A percentile compares a stretch with the other conserved stretches of the same genome.
phyloP scores from a whole-genome alignment of 2,329 filamentous ascomycete species.

The Pyricularia sp. region DNA sequence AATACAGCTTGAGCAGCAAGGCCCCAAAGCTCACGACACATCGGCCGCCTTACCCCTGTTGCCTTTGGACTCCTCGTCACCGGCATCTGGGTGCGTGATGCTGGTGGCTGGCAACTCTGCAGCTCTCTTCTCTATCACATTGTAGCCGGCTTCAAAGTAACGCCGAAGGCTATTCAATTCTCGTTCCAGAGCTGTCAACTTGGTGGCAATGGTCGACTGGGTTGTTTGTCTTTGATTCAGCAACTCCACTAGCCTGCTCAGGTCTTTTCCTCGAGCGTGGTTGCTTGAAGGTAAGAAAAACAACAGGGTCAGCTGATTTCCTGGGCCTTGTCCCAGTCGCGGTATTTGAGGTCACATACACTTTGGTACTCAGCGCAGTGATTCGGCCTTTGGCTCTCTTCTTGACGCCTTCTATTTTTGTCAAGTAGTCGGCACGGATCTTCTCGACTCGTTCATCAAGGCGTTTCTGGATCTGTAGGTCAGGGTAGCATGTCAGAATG shows the following conservation, averaged over 20 bases:
- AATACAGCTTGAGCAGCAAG: background rate
- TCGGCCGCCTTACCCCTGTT: background rate
- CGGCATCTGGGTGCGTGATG: background rate
- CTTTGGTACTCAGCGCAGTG: background rate
- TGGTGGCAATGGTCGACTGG: constrained; percentile 10
- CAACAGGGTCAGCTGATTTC: background rate
- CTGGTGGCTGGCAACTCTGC: background rate
- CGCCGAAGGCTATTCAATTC: constrained; percentile 8
- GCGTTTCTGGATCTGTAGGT: background rate
- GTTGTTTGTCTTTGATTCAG: constrained; percentile 10
- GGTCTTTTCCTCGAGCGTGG: background rate
- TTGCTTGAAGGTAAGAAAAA: background rate
- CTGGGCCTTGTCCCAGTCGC: background rate
- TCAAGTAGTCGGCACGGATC: background rate
- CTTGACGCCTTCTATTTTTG: background rate
- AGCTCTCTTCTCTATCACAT: constrained; percentile 10
- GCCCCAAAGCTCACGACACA: background rate
- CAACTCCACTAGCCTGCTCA: constrained; percentile 9
- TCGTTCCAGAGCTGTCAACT: constrained; percentile 10
- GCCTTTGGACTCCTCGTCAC: background rate
- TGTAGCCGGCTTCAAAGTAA: constrained; percentile 11
- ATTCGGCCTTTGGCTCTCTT: background rate
- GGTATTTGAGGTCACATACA: background rate
- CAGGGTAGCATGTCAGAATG: background rate
- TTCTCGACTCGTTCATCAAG: background rate